These are phyloP conservation scores for Fusarium anguioides DNA, from an alignment of 2,329 filamentous ascomycete genomes.

Conservation along the genomic window DNA sequence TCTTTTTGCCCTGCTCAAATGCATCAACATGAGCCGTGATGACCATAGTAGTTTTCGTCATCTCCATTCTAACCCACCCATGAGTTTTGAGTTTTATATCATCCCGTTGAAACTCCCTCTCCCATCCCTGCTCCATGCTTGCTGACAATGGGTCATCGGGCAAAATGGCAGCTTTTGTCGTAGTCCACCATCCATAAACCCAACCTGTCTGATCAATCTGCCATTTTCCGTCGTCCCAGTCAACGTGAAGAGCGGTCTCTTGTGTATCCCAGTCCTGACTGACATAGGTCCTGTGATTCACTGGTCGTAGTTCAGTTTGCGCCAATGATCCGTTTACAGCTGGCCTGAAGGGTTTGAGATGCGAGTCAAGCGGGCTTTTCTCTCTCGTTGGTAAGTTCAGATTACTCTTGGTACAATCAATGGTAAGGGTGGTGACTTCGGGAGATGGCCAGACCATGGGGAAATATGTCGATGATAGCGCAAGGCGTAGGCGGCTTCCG, in stretches of 20 bases:
- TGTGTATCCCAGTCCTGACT: not conserved
- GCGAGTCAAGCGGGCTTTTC: not conserved
- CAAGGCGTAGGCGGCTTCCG: slow-evolving; percentile 1
- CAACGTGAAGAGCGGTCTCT: not conserved
- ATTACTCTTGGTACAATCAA: not conserved
- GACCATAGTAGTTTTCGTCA: not conserved
- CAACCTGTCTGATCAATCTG: not conserved
- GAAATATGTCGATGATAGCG: slow-evolving; percentile 1
- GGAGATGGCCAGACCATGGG: slow-evolving; percentile 15
- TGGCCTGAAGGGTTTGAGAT: not conserved
- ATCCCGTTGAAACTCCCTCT: not conserved
- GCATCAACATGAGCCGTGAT: slow-evolving; percentile 1
- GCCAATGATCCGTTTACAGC: not conserved
- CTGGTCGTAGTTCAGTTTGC: not conserved
- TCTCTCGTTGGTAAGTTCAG: not conserved
- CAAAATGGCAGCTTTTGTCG: not conserved
- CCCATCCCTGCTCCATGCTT: not conserved
- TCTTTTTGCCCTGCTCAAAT: not conserved
- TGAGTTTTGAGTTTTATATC: not conserved
- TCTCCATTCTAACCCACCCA: slow-evolving; percentile 3
- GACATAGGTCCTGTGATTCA: not conserved
- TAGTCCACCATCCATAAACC: slow-evolving; percentile 3
- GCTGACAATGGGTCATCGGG: not conserved
- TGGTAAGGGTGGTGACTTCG: not conserved
- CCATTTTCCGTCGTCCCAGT: slow-evolving; percentile 6